These are phyloP conservation scores for Salix brachista DNA, from an alignment of 345 rosid species.

Conservation along the genomic window DNA sequence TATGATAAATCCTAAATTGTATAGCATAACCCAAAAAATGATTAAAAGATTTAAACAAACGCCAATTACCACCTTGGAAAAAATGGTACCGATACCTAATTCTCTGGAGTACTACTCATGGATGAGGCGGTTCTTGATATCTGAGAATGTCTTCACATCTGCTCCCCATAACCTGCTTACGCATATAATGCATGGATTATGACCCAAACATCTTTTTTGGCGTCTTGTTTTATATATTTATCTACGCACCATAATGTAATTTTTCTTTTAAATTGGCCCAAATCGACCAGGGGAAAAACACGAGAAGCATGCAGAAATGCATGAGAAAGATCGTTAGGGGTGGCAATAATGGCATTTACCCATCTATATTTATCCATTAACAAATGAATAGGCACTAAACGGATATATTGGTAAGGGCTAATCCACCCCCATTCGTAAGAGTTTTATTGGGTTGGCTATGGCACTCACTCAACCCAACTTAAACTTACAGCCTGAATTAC, in stretches of 20 bases:
- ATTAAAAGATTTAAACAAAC: not conserved
- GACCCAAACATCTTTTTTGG: not conserved
- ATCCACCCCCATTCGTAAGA: not conserved
- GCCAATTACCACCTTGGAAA: not conserved
- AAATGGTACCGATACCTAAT: not conserved
- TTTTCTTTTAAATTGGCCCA: not conserved
- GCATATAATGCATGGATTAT: slow-evolving; percentile 1
- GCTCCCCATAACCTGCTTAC: slow-evolving; percentile 73
- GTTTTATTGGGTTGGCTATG: not conserved
- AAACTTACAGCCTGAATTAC: not conserved
- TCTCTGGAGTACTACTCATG: slow-evolving; percentile 9
- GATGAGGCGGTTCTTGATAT: slow-evolving; percentile 44
- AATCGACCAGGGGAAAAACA: not conserved
- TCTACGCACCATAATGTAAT: not conserved
- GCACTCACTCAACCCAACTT: not conserved
- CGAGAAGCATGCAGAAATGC: not conserved
- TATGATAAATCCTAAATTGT: not conserved
- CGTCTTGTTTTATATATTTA: not conserved
- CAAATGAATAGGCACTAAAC: not conserved
- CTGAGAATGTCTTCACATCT: slow-evolving; percentile 66
- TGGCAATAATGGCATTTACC: not conserved
- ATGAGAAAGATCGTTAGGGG: not conserved
- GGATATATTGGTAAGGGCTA: not conserved
- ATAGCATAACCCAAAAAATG: not conserved
- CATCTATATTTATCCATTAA: not conserved